These are phyloP conservation scores for Populus simonii DNA, from an alignment of 345 rosid species.

Conservation along the genomic window DNA sequence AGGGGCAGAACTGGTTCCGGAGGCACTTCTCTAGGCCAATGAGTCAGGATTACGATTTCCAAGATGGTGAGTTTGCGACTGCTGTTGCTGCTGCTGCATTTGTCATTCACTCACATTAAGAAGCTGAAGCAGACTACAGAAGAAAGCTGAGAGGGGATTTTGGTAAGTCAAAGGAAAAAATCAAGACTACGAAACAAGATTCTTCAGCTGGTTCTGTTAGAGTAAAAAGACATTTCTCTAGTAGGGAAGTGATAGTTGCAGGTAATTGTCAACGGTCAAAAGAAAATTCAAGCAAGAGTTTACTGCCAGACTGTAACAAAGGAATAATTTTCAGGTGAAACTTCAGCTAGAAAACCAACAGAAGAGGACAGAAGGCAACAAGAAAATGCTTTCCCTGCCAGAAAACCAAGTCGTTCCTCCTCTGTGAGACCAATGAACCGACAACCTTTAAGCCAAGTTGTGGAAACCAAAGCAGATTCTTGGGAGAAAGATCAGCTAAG, in stretches of 20 bases:
- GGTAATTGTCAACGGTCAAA: too few relatives aligned
- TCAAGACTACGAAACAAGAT: constrained; percentile 18
- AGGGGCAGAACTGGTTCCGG: constrained; percentile 39
- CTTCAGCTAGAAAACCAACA: constrained; percentile 18
- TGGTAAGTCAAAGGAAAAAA: constrained; percentile 27
- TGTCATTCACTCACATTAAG: constrained; percentile 42
- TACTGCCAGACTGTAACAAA: too few relatives aligned
- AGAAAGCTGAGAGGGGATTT: constrained; percentile 39
- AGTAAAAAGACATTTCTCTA: constrained; percentile 15
- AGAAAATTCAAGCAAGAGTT: too few relatives aligned
- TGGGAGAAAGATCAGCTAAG: constrained; percentile 62
- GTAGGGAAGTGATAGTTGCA: constrained; percentile 20
- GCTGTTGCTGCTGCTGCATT: constrained; percentile 66
- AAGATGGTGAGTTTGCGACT: constrained; percentile 41
- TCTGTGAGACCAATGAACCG: constrained; percentile 17
- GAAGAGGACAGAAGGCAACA: constrained; percentile 13
- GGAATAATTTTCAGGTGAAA: constrained; percentile 25
- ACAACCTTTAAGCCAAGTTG: neutral
- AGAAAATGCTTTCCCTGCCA: constrained; percentile 13
- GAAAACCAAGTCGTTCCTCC: constrained; percentile 24
- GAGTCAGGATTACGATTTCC: constrained; percentile 22
- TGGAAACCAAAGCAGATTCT: constrained; percentile 45
- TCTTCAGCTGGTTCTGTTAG: constrained; percentile 4
- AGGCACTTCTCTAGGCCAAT: constrained; percentile 34
- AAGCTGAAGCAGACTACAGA: constrained; percentile 23